Evolutionary conservation across 768 basidiomycete genomes (phyloP).

Genomic region (Heimioporus sp.): DNA sequence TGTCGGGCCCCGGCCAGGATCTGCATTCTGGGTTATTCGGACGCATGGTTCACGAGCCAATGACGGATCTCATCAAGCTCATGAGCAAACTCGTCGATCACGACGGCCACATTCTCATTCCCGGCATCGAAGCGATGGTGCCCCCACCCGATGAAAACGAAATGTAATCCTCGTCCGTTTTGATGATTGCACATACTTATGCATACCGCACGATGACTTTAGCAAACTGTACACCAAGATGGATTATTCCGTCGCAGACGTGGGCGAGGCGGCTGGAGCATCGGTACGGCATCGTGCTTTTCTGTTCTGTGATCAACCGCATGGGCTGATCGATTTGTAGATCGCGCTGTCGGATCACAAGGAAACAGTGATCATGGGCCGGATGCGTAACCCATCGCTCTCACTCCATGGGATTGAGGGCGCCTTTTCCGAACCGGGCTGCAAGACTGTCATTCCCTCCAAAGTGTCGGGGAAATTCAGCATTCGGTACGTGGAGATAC

Average conservation of each 20-base stretch:
- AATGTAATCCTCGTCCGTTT: slow-evolving; percentile 39
- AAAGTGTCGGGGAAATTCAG: slow-evolving; percentile 91
- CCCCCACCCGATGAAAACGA: slow-evolving; percentile 71
- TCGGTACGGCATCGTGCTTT: slow-evolving; percentile 18
- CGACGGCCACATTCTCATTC: slow-evolving; percentile 81
- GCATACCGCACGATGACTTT: not conserved
- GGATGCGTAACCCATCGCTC: slow-evolving; percentile 87
- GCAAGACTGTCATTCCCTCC: slow-evolving; percentile 94
- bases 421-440: slow-evolving; percentile 80
- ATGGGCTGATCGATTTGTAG: slow-evolving; percentile 5
- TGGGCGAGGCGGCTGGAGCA: slow-evolving; percentile 76
- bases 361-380: slow-evolving; percentile 80
- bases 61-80: slow-evolving; percentile 86
- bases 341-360: slow-evolving; percentile 79
- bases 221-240: slow-evolving; percentile 72
- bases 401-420: slow-evolving; percentile 96
- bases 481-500: slow-evolving; percentile 60
- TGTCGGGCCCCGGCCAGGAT: slow-evolving; percentile 83
- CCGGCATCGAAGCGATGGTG: slow-evolving; percentile 87
- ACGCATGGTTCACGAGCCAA: slow-evolving; percentile 81
- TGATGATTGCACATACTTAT: not conserved
- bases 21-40: slow-evolving; percentile 91
- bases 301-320: not conserved
- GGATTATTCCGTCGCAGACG: slow-evolving; percentile 70
- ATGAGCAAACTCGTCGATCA: slow-evolving; percentile 83